These are phyloP conservation scores for Chara braunii DNA, from an alignment of 139 green algal genomes.

Conservation along the genomic window DNA sequence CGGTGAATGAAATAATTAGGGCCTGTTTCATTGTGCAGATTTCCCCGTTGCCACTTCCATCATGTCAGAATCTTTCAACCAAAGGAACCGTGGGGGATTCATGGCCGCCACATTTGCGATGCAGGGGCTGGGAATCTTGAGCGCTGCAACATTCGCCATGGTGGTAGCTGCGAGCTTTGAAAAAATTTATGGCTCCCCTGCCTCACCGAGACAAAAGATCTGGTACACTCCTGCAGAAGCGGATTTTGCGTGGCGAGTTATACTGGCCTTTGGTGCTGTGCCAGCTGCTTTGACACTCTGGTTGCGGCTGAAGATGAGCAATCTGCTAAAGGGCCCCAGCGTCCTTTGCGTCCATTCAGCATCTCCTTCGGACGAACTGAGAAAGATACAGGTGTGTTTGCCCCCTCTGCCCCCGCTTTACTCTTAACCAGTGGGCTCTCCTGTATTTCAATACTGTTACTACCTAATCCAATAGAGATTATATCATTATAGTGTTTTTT, in stretches of 20 bases:
- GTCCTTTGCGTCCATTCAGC: no score
- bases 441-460: no score
- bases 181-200: not conserved
- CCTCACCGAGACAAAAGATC: slow-evolving; percentile 5
- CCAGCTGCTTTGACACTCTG: slow-evolving; percentile 46
- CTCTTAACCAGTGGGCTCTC: no score
- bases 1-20: no score
- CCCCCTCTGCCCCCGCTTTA: no score
- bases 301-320: slow-evolving; percentile 34
- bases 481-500: no score
- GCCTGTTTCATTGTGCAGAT: no score
- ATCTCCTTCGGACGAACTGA: no score
- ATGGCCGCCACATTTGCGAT: slow-evolving; percentile 41
- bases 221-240: slow-evolving; percentile 23
- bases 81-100: slow-evolving; percentile 35
- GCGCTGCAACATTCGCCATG: slow-evolving; percentile 15
- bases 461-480: no score
- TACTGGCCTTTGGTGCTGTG: slow-evolving; percentile 35
- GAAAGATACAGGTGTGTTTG: no score
- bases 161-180: slow-evolving; percentile 11
- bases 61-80: slow-evolving; percentile 38
- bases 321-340: no score
- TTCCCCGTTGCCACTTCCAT: slow-evolving; percentile 45
- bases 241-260: slow-evolving; percentile 46
- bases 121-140: slow-evolving; percentile 36